Evolutionary conservation across 495 filamentous ascomycete genomes (phyloP).

Genomic region (Penicillium tannophilum): DNA sequence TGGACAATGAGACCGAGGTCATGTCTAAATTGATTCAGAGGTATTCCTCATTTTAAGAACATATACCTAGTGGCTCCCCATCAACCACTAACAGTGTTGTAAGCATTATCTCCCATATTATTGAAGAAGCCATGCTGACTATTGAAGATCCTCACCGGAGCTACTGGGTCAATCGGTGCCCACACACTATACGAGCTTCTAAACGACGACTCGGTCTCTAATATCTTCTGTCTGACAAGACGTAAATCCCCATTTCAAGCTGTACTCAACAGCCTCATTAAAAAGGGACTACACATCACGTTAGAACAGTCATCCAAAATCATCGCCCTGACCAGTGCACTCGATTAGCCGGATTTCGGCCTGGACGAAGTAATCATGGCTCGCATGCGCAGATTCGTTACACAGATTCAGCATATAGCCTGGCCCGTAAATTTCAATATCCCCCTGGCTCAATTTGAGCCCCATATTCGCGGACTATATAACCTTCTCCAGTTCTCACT

Average conservation of each 20-base stretch:
- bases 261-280: slow-evolving; percentile 34
- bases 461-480: slow-evolving; percentile 52
- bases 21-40: slow-evolving; percentile 53
- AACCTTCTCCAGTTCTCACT: slow-evolving; percentile 59
- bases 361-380: slow-evolving; percentile 34
- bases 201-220: slow-evolving; percentile 40
- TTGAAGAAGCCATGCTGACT: too few species aligned
- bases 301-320: slow-evolving; percentile 38
- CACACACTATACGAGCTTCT: slow-evolving; percentile 54
- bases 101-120: slow-evolving; percentile 15
- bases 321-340: slow-evolving; percentile 37
- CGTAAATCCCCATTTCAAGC: slow-evolving; percentile 28
- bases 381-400: slow-evolving; percentile 43
- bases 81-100: slow-evolving; percentile 43
- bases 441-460: slow-evolving; percentile 35
- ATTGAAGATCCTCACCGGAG: slow-evolving; percentile 58
- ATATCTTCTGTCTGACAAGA: slow-evolving; percentile 58
- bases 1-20: slow-evolving; percentile 31
- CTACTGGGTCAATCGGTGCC: slow-evolving; percentile 60
- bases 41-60: slow-evolving; percentile 47
- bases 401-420: slow-evolving; percentile 57
- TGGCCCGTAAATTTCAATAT: slow-evolving; percentile 64
- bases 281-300: slow-evolving; percentile 33
- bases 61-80: slow-evolving; percentile 29
- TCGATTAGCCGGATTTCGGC: slow-evolving; percentile 47